A percentile compares a stretch with the other conserved stretches of the same genome.
These are phyloP conservation scores for Posidonia australis DNA, from an alignment of 106 monocot genomes.

Conservation along the genomic window DNA sequence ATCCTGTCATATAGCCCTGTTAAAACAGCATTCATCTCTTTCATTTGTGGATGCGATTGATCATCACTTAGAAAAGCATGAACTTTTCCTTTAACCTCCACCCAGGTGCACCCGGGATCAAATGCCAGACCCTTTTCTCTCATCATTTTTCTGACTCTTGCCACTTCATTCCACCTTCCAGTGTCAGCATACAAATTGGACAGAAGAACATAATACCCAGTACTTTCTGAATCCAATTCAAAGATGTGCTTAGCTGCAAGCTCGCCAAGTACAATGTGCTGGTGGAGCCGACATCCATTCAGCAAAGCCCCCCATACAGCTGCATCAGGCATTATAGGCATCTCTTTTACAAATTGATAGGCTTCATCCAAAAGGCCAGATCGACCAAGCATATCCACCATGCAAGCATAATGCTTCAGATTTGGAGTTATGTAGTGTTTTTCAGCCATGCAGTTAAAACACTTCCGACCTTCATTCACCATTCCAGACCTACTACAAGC, in stretches of 20 bases:
- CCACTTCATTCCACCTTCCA: constrained; percentile 56
- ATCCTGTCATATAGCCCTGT: constrained; percentile 54
- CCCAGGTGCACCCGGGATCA: constrained; percentile 83
- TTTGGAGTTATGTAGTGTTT: constrained; percentile 48
- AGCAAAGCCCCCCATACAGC: constrained; percentile 83
- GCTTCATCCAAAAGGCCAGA: constrained; percentile 64
- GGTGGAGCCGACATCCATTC: constrained; percentile 74
- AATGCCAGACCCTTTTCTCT: constrained; percentile 48
- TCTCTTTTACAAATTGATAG: constrained; percentile 37
- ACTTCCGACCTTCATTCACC: constrained; percentile 46
- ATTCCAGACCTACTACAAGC: constrained; percentile 61
- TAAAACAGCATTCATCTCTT: constrained; percentile 50
- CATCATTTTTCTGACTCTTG: constrained; percentile 56
- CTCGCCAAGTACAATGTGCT: constrained; percentile 55
- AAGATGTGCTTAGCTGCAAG: constrained; percentile 53
- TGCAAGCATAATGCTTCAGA: constrained; percentile 74
- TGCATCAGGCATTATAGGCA: constrained; percentile 69
- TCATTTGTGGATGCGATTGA: constrained; percentile 70
- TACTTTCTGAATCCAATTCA: constrained; percentile 35
- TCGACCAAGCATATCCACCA: constrained; percentile 79
- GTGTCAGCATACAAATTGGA: constrained; percentile 64
- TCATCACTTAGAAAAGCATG: constrained; percentile 83
- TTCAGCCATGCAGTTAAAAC: constrained; percentile 35
- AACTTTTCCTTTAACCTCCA: constrained; percentile 61
- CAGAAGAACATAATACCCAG: constrained; percentile 51